Evolutionary conservation across 2,329 filamentous ascomycete genomes (phyloP).

Genomic region (Botrytis paeoniae): DNA sequence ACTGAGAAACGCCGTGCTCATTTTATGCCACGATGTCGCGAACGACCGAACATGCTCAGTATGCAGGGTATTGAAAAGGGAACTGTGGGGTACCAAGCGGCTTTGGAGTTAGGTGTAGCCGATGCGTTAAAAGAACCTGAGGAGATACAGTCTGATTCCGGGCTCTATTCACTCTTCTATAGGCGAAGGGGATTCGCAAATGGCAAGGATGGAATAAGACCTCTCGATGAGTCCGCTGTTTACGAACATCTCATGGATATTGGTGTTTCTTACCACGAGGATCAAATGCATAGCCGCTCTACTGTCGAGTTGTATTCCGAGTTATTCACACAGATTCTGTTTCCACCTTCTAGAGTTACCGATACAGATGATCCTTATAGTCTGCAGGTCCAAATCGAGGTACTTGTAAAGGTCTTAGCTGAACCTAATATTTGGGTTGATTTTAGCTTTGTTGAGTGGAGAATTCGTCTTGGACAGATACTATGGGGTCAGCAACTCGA

Average conservation of each 20-base stretch:
- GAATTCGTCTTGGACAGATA: conserved; percentile 68
- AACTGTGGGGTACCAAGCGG: conserved; percentile 66
- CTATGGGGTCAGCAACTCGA: conserved; percentile 59
- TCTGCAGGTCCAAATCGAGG: conserved; percentile 67
- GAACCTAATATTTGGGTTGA: conserved; percentile 69
- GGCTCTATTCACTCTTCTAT: conserved; percentile 26
- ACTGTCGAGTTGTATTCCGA: conserved; percentile 60
- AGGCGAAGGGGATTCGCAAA: conserved; percentile 37
- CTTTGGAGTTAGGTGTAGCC: conserved; percentile 61
- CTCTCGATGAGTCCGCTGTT: conserved; percentile 55
- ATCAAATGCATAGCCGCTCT: conserved; percentile 49
- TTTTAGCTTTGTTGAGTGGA: conserved; percentile 72
- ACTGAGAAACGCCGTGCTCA: conserved; percentile 30
- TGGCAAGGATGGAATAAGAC: conserved; percentile 43
- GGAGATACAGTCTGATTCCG: conserved; percentile 35
- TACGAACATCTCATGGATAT: conserved; percentile 55
- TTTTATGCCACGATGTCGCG: conserved; percentile 36
- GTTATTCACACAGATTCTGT: conserved; percentile 57
- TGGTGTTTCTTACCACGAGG: conserved; percentile 53
- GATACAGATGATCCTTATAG: conserved; percentile 59
- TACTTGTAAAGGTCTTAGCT: conserved; percentile 62
- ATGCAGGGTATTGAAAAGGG: conserved; percentile 70
- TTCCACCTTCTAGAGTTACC: conserved; percentile 54
- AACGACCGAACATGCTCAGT: conserved; percentile 65
- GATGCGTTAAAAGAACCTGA: conserved; percentile 63